phyloP scores from a whole-genome alignment of 2,329 filamentous ascomycete species.

The Xylaria polymorpha region DNA sequence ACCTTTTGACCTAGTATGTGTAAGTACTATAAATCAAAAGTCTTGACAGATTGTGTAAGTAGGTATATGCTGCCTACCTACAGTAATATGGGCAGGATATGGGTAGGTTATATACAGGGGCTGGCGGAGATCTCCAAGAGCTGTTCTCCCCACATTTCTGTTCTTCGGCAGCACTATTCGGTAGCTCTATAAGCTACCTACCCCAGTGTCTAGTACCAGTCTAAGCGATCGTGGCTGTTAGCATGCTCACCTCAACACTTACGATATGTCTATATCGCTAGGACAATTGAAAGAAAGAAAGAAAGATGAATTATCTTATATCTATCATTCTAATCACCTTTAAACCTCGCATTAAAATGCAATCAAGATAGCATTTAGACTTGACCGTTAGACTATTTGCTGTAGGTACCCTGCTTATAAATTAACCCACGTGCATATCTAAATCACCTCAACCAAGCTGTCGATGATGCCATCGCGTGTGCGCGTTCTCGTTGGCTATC shows the following conservation, averaged over 20 bases:
- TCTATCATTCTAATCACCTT: neutral
- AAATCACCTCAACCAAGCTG: constrained; percentile 42
- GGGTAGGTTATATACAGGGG: too few relatives aligned
- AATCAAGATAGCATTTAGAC: neutral
- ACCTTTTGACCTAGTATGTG: too few relatives aligned
- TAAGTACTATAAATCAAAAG: too few relatives aligned
- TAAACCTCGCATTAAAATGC: neutral
- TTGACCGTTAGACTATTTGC: neutral
- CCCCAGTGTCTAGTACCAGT: too few relatives aligned
- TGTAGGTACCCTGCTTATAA: constrained; percentile 4
- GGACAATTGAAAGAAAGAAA: neutral
- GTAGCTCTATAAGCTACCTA: neutral
- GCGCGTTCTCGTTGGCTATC: constrained; percentile 37
- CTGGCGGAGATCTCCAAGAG: neutral
- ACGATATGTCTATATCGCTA: neutral
- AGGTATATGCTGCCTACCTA: too few relatives aligned
- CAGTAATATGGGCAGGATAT: too few relatives aligned
- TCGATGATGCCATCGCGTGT: constrained; percentile 43
- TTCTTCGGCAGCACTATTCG: constrained; percentile 1
- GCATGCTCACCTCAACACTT: neutral
- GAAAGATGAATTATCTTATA: neutral
- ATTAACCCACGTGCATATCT: constrained; percentile 19
- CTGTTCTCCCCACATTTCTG: neutral
- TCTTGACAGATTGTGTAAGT: too few relatives aligned
- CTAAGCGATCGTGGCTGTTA: neutral